Base-by-base conservation (phyloP, 108 stramenopile genomes). In the Conticribra guillardii region DNA sequence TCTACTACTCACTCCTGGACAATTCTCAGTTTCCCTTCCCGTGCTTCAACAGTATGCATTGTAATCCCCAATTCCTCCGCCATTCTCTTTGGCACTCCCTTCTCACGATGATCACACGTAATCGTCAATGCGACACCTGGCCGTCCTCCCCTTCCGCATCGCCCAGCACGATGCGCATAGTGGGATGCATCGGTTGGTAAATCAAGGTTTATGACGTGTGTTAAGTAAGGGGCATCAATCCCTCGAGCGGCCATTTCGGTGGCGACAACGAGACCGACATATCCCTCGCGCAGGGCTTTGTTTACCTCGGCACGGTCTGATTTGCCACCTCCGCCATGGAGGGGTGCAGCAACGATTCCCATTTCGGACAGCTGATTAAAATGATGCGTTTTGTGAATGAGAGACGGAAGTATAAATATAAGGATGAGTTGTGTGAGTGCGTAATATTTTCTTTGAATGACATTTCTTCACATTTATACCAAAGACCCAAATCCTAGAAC, bases 211-310 rank as follows among this genome's bases (percentile, higher is more conserved):
- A 95, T 85, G 14, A 92, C 91, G 67, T 95, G 94, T 11, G 94
- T 95, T 60, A 95, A 64, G 29, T 88, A 80, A 0, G 91, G 91
- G n/a, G 91, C 94, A 77, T 95, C 94, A 9, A 92, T 62, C 2
- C 94, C 94, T 24, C 94, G 81, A 50, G 94, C 94, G 4, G 94
- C 94, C 71, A 95, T 64, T 79, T 95, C 94, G 0, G 94, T 95
- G 41, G 89, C 87, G 4, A 95, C 94, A 46, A 95, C 94, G 24
- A 89, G 79, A 8, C 94, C 94, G 29, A 95, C 90, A 41, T 85
- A 84, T 23, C 94, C 94, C 51, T 91, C 91, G 26, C 94, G 85
- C 31, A 95, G 57, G 0, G 91, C 91, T 46, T 87, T 87, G 81
- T 71, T 84, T 0, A 95, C 94, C 80, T 95, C 87, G 0, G 90